Conservation (phyloP, 1,139 yeast species). For the Arxiozyma telluris region DNA sequence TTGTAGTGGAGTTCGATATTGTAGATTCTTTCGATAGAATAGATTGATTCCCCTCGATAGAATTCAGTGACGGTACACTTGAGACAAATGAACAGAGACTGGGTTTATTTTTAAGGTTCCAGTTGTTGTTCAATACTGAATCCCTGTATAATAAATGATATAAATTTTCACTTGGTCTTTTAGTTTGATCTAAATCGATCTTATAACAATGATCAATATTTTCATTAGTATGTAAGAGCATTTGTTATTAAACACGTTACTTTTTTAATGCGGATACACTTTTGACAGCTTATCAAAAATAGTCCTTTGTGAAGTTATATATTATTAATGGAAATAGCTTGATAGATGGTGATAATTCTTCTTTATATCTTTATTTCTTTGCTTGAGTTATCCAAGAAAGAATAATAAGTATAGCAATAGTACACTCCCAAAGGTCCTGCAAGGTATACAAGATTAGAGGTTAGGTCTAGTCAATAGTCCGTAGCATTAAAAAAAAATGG, state of each 20-base stretch:
- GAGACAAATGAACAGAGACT: neutral
- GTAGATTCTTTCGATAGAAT: constrained; percentile 9
- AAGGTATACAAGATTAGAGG: no score
- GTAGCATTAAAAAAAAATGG: no score
- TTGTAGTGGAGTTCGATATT: neutral
- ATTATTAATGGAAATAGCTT: no score
- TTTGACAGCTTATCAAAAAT: no score
- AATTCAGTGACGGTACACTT: neutral
- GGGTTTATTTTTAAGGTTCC: neutral
- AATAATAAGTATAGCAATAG: no score
- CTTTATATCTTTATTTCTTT: no score
- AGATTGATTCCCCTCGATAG: constrained; percentile 12
- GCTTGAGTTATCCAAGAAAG: no score
- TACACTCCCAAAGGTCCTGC: no score
- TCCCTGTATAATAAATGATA: neutral
- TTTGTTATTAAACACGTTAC: neutral
- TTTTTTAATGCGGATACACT: no score
- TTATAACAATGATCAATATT: neutral
- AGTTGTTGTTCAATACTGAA: constrained; percentile 15
- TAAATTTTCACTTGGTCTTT: constrained; percentile 18
- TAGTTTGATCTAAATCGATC: constrained; percentile 3
- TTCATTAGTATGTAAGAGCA: neutral
- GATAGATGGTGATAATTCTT: no score
- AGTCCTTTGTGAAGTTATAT: no score
- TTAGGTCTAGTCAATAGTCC: no score